Evolutionary conservation across 2,329 filamentous ascomycete species (phyloP), one percentile per base, ranked within the genome.

Genomic region (Exophiala viscosa): DNA sequence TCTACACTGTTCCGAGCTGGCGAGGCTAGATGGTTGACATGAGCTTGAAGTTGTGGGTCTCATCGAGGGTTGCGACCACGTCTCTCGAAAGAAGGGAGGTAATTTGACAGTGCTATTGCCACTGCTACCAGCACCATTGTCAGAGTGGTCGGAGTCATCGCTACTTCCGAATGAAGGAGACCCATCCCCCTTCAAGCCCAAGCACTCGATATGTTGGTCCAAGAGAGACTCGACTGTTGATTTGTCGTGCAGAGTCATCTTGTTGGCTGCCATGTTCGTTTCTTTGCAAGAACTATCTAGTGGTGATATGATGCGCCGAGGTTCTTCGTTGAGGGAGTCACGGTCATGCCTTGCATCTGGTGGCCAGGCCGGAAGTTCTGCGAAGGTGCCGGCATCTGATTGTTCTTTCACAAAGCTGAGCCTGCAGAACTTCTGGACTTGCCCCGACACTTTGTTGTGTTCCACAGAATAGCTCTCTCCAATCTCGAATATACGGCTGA

Each of bases 401-500:
- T 50, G 52, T 34, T 59, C 56, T 34, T 53, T 47, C 3, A 59
- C 56, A 20, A 35, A 49, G 20, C 51, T 52, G 14, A 59, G 56
- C 40, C 50, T 50, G 17, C 49, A 45, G 18, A 51, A 53, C 8
- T 46, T 59, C 44, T 55, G 52, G 20, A 36, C 33, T 13, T 45
- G 34, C 32, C 47, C 50, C 5, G 40, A 38, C 28, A 34, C 23
- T 14, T 48, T 54, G 15, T 15, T 45, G 20, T 38, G 32, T n/a
- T 51, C 50, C 8, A 43, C 35, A 14, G 36, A n/a, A 36, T 53
- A 55, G 32, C 31, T 43, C 31, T 59, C 56, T 3, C 62, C 55
- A n/a, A 66, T 50, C 18, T 61, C 60, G n/a, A 67, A 50, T n/a
- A 66, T 66, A 14, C 60, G 62, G 45, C 65, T 66, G 50, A 66